Base-by-base conservation (phyloP, 2,329 filamentous ascomycete species). In the Fusarium sp. region DNA sequence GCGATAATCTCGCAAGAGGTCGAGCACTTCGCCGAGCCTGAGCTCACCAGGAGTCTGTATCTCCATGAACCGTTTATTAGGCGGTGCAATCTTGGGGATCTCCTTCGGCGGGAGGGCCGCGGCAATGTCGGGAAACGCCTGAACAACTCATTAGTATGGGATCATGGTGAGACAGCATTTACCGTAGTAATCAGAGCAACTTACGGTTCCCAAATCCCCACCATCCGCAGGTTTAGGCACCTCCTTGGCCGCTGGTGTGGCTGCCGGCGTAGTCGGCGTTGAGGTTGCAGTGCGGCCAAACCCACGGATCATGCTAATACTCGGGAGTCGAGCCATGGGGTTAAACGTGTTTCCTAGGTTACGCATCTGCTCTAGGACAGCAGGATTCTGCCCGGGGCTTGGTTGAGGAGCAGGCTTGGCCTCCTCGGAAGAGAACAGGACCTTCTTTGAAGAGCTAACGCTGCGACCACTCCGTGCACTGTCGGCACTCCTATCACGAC, bases 261-360 rank as follows among this genome's bases (percentile, higher is more conserved):
- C 69, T 2, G 82, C 70, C 2, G 81, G 83, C 11, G 82, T 73
- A 22, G 81, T 69, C 1, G 82, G 70, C 3, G 81, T 77, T 9
- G 81, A 81, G 10, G 85, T 22, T 85, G 82, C 25, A 85, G 82
- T 82, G 62, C 92, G 86, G 1, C 94, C 93, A 77, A 97, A 96
- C 1, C 91, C 92, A 65, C 93, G 90, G 75, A 97, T 92, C 79
- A 92, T 89, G 65, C 89, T 89, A 80, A 97, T 95, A 37, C 91
- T 86, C 2, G 93, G 91, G 61, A 97, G 89, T 61, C 94, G 90
- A 52, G 91, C 94, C 81, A 97, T 92, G 4, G 95, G 95, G 78
- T 97, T 97, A 37, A 97, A 86, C 1, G 92, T 92, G 80, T 89
- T 97, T 40, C 94, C 92, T 69, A 97, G 88, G 80, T 90, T 96